A percentile compares a stretch with the other conserved stretches of the same genome.
Conservation (phyloP, 306 rosid genomes). For the Cicer chorassanicum region DNA sequence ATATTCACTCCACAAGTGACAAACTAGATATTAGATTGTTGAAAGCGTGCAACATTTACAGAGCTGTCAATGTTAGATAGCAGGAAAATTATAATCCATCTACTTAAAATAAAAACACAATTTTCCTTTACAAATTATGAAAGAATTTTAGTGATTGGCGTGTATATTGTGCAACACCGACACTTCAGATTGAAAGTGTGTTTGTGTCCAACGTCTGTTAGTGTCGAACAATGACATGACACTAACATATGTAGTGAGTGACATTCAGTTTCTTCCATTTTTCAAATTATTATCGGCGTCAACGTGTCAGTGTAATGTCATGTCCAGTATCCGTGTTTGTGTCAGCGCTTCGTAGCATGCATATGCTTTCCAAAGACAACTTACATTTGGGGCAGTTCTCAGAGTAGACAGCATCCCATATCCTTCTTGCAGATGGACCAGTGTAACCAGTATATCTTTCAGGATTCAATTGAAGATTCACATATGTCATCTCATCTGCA, state of each 20-base stretch:
- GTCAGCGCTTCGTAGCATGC: too few relatives aligned
- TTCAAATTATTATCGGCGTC: too few relatives aligned
- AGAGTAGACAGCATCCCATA: slow-evolving; percentile 90
- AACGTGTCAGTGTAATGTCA: too few relatives aligned
- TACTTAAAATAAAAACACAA: background rate
- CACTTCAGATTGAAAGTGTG: too few relatives aligned
- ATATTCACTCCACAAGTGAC: slow-evolving; percentile 6
- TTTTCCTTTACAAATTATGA: background rate
- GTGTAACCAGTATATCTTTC: slow-evolving; percentile 92
- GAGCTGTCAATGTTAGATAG: slow-evolving; percentile 1
- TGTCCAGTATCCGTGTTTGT: too few relatives aligned
- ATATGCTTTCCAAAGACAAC: slow-evolving; percentile 38
- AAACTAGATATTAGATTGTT: slow-evolving; percentile 23
- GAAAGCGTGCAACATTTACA: background rate
- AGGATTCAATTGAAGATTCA: slow-evolving; percentile 92
- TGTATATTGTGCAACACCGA: too few relatives aligned
- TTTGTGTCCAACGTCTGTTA: too few relatives aligned
- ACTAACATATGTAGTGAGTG: too few relatives aligned
- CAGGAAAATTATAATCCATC: slow-evolving; percentile 6
- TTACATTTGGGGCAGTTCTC: slow-evolving; percentile 98
- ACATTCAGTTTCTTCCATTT: too few relatives aligned
- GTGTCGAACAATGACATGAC: too few relatives aligned
- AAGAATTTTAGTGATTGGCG: background rate
- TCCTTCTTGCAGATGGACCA: slow-evolving; percentile 95
- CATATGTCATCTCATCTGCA: slow-evolving; percentile 94